A percentile compares a stretch with the other conserved stretches of the same genome.
These are phyloP conservation scores for Prunus mira DNA, from an alignment of 306 rosid genomes.

Conservation along the genomic window DNA sequence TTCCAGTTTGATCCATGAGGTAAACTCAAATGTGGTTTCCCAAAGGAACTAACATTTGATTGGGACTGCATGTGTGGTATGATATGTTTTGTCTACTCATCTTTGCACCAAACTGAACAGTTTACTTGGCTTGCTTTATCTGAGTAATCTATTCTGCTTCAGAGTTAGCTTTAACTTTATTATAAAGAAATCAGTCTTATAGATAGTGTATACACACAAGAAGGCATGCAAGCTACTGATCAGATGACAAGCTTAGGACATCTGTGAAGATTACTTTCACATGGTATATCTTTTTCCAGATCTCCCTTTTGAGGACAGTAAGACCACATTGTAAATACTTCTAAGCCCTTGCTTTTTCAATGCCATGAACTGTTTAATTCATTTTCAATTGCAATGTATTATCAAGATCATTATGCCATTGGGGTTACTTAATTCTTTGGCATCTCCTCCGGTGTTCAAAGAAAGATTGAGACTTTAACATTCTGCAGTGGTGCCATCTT, in stretches of 20 bases:
- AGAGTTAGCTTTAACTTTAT: conserved; percentile 4
- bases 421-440: background rate
- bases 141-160: conserved; percentile 2
- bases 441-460: background rate
- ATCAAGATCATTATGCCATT: background rate
- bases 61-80: conserved; percentile 18
- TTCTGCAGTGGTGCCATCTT: background rate
- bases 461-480: background rate
- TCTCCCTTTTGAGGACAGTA: background rate
- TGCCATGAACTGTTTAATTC: background rate
- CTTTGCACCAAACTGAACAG: conserved; percentile 9
- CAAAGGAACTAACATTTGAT: conserved; percentile 1
- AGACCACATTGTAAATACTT: too few species aligned
- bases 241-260: background rate
- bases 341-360: too few species aligned
- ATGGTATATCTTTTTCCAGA: background rate
- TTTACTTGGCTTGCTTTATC: conserved; percentile 1
- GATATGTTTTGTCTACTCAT: conserved; percentile 18
- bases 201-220: background rate
- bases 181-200: background rate
- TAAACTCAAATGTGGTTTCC: conserved; percentile 3
- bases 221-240: background rate
- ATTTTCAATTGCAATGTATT: background rate
- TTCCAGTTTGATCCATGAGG: conserved; percentile 21
- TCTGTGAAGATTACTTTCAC: background rate